These are phyloP conservation scores for Phytophthora litchii DNA, from an alignment of 352 stramenopile species.

Conservation along the genomic window DNA sequence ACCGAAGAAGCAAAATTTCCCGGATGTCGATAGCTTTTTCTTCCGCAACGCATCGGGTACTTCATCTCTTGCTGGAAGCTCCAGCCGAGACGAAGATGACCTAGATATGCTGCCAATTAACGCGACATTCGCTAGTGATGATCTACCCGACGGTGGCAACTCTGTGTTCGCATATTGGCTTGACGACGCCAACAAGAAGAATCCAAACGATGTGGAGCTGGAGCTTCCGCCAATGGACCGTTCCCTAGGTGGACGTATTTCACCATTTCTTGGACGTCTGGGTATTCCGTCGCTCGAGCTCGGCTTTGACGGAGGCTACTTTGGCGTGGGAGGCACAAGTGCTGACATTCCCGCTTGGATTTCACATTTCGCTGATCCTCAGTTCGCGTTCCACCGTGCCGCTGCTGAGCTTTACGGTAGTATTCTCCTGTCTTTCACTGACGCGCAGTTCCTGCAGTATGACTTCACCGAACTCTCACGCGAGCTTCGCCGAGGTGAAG, in stretches of 20 bases:
- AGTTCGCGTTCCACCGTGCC: conserved; percentile 75
- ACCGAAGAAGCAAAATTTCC: conserved; percentile 52
- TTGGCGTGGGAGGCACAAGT: conserved; percentile 58
- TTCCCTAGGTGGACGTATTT: conserved; percentile 54
- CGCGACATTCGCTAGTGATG: conserved; percentile 66
- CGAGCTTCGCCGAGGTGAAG: conserved; percentile 68
- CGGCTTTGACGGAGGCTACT: conserved; percentile 72
- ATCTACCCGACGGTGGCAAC: conserved; percentile 61
- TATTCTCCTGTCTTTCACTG: conserved; percentile 76
- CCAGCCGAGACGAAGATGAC: conserved; percentile 40
- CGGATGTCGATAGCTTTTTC: conserved; percentile 63
- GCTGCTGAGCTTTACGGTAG: conserved; percentile 82
- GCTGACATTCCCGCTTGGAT: conserved; percentile 81
- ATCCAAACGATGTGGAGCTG: conserved; percentile 27
- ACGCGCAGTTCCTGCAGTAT: conserved; percentile 86
- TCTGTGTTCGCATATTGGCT: conserved; percentile 84
- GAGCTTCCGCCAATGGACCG: conserved; percentile 61
- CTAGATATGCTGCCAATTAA: conserved; percentile 63
- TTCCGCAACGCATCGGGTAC: conserved; percentile 23
- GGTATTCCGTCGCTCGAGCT: conserved; percentile 81
- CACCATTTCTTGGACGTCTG: conserved; percentile 71
- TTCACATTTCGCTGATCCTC: conserved; percentile 73
- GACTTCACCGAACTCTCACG: conserved; percentile 83
- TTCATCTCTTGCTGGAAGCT: conserved; percentile 19
- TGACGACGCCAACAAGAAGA: conserved; percentile 45